Conservation (phyloP, 768 basidiomycete genomes). For the Mycena leptocephala region DNA sequence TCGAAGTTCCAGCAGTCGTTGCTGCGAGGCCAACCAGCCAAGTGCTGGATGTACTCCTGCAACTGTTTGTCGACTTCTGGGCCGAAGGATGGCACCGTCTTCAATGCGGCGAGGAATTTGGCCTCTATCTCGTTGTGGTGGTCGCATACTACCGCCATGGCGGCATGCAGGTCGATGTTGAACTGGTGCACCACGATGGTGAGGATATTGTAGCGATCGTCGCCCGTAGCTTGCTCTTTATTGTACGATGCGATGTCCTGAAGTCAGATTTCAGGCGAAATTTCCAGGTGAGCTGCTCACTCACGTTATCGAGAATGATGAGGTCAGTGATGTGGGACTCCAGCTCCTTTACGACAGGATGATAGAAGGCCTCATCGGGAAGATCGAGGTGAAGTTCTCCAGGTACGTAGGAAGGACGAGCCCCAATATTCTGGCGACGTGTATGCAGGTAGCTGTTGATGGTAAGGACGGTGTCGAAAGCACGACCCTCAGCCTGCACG, state of each 20-base stretch:
- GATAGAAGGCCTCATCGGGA: slow-evolving; percentile 39
- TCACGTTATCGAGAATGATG: slow-evolving; percentile 36
- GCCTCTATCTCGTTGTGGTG: slow-evolving; percentile 18
- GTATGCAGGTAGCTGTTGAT: slow-evolving; percentile 36
- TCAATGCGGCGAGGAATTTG: slow-evolving; percentile 17
- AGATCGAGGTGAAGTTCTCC: slow-evolving; percentile 41
- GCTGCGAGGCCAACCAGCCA: slow-evolving; percentile 21
- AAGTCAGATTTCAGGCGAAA: neutral
- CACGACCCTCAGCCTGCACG: slow-evolving; percentile 36
- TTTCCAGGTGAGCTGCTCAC: neutral
- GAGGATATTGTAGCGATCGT: slow-evolving; percentile 40
- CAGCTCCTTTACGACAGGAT: slow-evolving; percentile 35
- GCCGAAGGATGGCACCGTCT: slow-evolving; percentile 34
- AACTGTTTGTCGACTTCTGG: slow-evolving; percentile 31
- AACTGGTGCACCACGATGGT: slow-evolving; percentile 39
- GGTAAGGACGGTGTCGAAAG: slow-evolving; percentile 15
- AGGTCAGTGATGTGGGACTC: slow-evolving; percentile 31
- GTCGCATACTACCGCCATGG: slow-evolving; percentile 34
- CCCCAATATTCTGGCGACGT: slow-evolving; percentile 38
- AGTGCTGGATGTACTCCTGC: slow-evolving; percentile 29
- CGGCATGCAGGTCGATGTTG: slow-evolving; percentile 28
- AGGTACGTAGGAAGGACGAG: slow-evolving; percentile 32
- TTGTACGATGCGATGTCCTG: slow-evolving; percentile 44
- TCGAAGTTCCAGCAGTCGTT: slow-evolving; percentile 21
- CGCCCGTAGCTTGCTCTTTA: slow-evolving; percentile 36